Conservation (phyloP, 129 eudicot genomes). For the Saussurea involucrata region DNA sequence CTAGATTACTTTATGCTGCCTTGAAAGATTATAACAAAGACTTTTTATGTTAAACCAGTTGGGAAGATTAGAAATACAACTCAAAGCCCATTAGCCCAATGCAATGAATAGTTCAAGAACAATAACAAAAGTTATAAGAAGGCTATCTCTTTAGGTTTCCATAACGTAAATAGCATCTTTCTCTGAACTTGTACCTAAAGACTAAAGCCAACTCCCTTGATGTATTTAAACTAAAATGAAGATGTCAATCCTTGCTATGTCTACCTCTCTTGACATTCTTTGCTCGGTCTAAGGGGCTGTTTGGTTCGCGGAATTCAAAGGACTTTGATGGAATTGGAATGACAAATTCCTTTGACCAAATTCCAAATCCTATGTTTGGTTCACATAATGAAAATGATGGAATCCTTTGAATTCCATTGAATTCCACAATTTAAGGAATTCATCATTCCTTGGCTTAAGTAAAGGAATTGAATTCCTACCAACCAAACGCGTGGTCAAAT, state of each 20-base stretch:
- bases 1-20: background rate
- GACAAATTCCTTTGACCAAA: no score
- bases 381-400: no score
- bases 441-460: no score
- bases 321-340: no score
- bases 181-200: background rate
- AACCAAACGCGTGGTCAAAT: no score
- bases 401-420: no score
- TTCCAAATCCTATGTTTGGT: no score
- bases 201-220: background rate
- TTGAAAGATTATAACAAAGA: background rate
- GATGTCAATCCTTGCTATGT: background rate
- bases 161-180: background rate
- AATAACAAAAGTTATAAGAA: background rate
- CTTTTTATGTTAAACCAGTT: background rate
- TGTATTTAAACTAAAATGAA: background rate
- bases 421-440: no score
- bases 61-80: background rate
- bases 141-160: background rate
- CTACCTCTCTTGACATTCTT: background rate
- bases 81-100: background rate
- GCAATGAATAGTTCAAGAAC: background rate
- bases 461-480: no score
- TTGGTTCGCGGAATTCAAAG: no score
- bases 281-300: background rate